Base-by-base conservation (phyloP, 108 stramenopile genomes). In the Seminavis robusta region DNA sequence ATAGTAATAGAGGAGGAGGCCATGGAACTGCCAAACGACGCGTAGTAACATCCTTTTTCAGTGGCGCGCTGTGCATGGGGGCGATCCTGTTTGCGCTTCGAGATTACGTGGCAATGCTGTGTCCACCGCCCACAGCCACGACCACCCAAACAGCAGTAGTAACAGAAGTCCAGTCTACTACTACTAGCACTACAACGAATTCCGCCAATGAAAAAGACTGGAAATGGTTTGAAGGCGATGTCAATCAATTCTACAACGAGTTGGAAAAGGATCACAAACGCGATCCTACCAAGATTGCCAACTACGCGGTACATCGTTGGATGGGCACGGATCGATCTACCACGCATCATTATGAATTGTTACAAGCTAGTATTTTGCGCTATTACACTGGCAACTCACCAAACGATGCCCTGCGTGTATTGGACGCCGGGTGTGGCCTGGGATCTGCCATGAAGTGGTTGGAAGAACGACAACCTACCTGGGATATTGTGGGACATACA, bases 301-400 rank as follows among this genome's bases (percentile, higher is more conserved):
- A 33, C 8, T 75, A 79, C 43, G 79, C 74, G 10, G 79, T 80
- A 15, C 79, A 80, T 72, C 65, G 79, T 29, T 80, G 79, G 79
- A 63, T 80, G 66, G 79, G 79, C 7, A 21, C 33, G 1, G 44
- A 71, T 13, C 45, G 52, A 48, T 52, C 45, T 24, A 80, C 79
- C 0, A 33, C 57, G 44, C 44, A 46, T 26, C 79, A 80, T 54
- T 80, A 80, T 45, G 25, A 63, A 28, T 39, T 80, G n/a, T 19
- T 80, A 11, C 21, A 63, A 42, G 42, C n/a, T n/a, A 56, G 61
- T 8, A 27, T 56, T 25, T 19, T 33, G 28, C 17, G 17, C 7
- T 30, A 61, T 47, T 26, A 26, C 23, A 2, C 0, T 26, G 33
- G 30, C 6, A 3, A 31, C 1, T 13, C 27, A 1, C 2, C 1